Base-by-base conservation (phyloP, 257 asterid species). In the Nicotiana paniculata region DNA sequence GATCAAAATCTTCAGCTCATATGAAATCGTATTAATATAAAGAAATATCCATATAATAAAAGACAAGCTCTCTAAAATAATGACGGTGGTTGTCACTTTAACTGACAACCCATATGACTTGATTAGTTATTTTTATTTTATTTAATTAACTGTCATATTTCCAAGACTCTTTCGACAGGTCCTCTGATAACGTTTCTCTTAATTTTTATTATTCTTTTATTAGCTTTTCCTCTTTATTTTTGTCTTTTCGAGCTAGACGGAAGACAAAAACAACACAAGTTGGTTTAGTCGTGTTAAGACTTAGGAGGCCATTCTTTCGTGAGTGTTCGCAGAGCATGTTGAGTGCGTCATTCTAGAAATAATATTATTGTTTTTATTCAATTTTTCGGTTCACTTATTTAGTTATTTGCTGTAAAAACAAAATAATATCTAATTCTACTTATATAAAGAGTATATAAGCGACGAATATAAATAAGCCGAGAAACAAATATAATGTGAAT, bases 31-130 rank as follows among this genome's bases (percentile, higher is more conserved):
- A 51, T 51, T 74, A 17, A 26, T 10, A 53, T 12, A 28, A 12
- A 11, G 4, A 26, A 63, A 2, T 66, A 16, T 74, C 62, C 63
- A 51, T 51, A 51, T 74, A 51, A 74, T 74, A 7, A 48, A 48
- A 74, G 24, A 48, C 79, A 48, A 26, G 21, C 39, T 74, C 62
- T 46, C 62, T 74, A 48, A 46, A 51, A 74, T 74, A 74, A 24
- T 74, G 62, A 48, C 61, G 48, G 79, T 24, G 39, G 79, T 54
- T 24, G 79, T 54, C 43, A 74, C 39, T 74, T 74, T 48, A 74
- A 12, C 39, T 74, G 79, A 48, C 79, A 74, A 13, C 39, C 79
- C 79, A 74, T 74, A 74, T 74, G 79, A 11, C 24, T 74, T 48
- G 62, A 7, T 74, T 74, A 26, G 24, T 46, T 48, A 0, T 48